Evolutionary conservation across 257 asterid species (phyloP).

Genomic region (Solanum ahanhuiri): DNA sequence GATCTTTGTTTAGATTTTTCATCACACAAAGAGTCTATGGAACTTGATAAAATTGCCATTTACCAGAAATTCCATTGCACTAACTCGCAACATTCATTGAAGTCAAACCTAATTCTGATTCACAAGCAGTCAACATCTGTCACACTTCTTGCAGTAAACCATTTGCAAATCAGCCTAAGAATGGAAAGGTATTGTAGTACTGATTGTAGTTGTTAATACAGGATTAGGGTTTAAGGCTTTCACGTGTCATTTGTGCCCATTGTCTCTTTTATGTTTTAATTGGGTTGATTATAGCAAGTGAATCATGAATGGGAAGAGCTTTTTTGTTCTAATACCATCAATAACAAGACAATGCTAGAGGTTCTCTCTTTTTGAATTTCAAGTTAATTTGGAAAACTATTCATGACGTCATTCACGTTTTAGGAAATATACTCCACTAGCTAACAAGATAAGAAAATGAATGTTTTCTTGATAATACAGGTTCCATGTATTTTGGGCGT

Average conservation of each 20-base stretch:
- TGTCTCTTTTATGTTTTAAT: neutral
- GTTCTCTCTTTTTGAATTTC: neutral
- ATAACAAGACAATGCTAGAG: neutral
- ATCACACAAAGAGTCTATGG: neutral
- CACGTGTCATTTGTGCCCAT: neutral
- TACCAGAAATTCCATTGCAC: neutral
- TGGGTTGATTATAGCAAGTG: neutral
- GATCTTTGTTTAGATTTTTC: neutral
- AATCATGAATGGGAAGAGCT: neutral
- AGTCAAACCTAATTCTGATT: constrained; percentile 2
- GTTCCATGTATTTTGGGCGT: constrained; percentile 90
- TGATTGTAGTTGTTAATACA: neutral
- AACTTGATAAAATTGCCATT: neutral
- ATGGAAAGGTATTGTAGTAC: neutral
- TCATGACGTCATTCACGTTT: neutral
- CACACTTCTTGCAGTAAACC: constrained; percentile 57
- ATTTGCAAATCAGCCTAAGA: neutral
- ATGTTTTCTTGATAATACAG: constrained; percentile 23
- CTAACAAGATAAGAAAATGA: neutral
- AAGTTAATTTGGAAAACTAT: neutral
- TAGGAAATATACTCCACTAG: neutral
- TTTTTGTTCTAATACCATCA: neutral
- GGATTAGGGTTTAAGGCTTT: neutral
- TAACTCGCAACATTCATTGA: neutral
- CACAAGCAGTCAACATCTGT: constrained; percentile 52